Conservation (phyloP, 2,329 filamentous ascomycete genomes). For the Proliferodiscus dingleyae region DNA sequence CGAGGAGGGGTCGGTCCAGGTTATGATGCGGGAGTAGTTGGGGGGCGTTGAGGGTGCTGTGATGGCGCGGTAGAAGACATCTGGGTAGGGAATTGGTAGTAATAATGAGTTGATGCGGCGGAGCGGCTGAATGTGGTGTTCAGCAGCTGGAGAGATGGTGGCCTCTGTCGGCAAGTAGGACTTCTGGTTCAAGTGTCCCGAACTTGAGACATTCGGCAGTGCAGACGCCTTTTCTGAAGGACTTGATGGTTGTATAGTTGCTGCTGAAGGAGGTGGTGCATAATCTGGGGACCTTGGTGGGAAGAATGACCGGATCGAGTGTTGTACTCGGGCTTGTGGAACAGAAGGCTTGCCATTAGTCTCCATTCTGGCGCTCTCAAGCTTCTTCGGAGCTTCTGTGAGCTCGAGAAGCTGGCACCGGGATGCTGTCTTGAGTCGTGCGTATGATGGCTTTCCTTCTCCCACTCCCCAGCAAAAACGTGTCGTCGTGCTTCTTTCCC, state of each 20-base stretch:
- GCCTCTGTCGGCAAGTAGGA: constrained; percentile 40
- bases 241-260: constrained; percentile 10
- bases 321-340: constrained; percentile 33
- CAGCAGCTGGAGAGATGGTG: constrained; percentile 45
- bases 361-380: constrained; percentile 2
- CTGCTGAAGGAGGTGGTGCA: constrained; percentile 34
- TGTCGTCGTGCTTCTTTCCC: neutral
- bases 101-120: constrained; percentile 62
- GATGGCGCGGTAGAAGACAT: constrained; percentile 56
- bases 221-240: constrained; percentile 16
- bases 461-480: no score
- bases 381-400: no score
- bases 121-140: constrained; percentile 51
- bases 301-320: constrained; percentile 62
- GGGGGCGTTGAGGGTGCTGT: constrained; percentile 45
- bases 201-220: no score
- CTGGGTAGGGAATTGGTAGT: constrained; percentile 58
- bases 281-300: constrained; percentile 44
- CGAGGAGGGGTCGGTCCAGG: constrained; percentile 45
- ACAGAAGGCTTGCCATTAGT: constrained; percentile 4
- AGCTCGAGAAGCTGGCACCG: neutral
- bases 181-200: no score
- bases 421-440: no score
- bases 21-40: constrained; percentile 53
- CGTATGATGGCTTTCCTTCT: no score